phyloP scores from a whole-genome alignment of 1,284 basidiomycete genomes.

The Sanghuangporus weigelae region DNA sequence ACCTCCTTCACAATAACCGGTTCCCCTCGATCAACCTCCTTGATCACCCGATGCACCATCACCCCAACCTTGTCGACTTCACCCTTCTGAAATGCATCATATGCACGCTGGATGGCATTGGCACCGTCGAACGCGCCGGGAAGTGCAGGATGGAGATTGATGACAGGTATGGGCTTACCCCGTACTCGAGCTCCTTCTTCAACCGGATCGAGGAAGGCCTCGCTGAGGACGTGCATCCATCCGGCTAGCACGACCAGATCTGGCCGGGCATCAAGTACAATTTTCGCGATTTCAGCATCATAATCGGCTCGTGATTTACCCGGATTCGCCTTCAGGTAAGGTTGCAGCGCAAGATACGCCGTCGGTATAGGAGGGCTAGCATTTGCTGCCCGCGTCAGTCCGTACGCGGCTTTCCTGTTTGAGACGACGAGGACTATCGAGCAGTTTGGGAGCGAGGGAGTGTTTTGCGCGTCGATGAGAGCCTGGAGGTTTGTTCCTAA shows the following conservation, averaged over 20 bases:
- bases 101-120: constrained; percentile 85
- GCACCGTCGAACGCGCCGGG: constrained; percentile 95
- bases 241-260: constrained; percentile 92
- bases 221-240: constrained; percentile 91
- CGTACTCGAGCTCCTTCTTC: constrained; percentile 29
- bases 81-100: constrained; percentile 81
- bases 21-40: constrained; percentile 89
- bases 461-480: constrained; percentile 81
- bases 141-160: constrained; percentile 95
- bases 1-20: constrained; percentile 83
- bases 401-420: constrained; percentile 89
- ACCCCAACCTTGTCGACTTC: constrained; percentile 76
- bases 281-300: constrained; percentile 76
- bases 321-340: constrained; percentile 74
- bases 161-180: constrained; percentile 67
- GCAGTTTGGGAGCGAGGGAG: constrained; percentile 60
- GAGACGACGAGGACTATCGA: constrained; percentile 84
- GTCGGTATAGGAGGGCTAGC: constrained; percentile 78
- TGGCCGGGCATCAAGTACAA: constrained; percentile 61
- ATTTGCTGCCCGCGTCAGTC: constrained; percentile 72
- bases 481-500: constrained; percentile 94
- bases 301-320: constrained; percentile 80
- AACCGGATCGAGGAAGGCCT: constrained; percentile 42
- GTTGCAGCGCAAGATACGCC: constrained; percentile 79
- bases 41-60: constrained; percentile 95